Conservation (phyloP, 148 eudicot species). For the Suaeda aralocaspica region DNA sequence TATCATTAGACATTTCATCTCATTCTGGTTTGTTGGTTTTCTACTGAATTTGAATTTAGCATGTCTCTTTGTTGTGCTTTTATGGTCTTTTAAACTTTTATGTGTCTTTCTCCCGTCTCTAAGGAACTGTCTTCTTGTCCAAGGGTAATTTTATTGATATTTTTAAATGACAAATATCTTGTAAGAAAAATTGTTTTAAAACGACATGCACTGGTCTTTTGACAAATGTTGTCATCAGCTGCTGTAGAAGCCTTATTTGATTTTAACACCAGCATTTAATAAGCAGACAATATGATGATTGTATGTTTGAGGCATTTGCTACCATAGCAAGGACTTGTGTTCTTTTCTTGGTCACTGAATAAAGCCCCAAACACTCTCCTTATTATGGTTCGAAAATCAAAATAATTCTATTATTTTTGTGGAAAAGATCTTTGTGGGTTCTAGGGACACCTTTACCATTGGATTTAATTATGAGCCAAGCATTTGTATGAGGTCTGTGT, state of each 20-base stretch:
- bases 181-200: too few species aligned
- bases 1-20: too few species aligned
- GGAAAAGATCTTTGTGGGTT: neutral
- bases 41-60: too few species aligned
- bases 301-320: neutral
- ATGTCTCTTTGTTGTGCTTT: too few species aligned
- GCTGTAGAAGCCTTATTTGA: neutral
- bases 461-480: neutral
- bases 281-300: neutral
- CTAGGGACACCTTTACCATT: neutral
- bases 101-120: too few species aligned
- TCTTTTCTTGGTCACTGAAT: neutral
- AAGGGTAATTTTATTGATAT: neutral
- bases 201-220: neutral
- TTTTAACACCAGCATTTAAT: neutral
- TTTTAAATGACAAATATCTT: neutral
- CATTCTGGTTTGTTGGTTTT: too few species aligned
- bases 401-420: neutral
- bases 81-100: too few species aligned
- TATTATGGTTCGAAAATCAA: neutral
- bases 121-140: too few species aligned
- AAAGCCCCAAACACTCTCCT: neutral
- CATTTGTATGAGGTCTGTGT: neutral
- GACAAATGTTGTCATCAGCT: neutral
- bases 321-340: neutral